These are phyloP conservation scores for Haplosporangium gracile DNA, from an alignment of 192 early-diverging fungal genomes.

Conservation along the genomic window DNA sequence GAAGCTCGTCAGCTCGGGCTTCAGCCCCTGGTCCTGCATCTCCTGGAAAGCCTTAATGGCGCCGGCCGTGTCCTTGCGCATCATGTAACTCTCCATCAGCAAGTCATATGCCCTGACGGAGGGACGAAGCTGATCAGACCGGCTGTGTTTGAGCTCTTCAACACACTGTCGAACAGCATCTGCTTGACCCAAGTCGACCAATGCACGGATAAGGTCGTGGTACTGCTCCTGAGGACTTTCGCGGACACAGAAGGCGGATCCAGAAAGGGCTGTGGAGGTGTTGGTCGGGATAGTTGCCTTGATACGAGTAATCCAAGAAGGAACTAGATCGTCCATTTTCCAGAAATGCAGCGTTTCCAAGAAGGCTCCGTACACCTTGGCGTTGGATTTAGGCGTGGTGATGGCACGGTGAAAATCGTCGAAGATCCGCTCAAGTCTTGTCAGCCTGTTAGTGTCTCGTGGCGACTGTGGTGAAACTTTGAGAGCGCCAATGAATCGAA, in stretches of 20 bases:
- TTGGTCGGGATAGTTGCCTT: conserved; percentile 20
- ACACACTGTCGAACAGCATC: conserved; percentile 30
- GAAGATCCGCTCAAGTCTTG: conserved; percentile 31
- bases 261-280: not conserved
- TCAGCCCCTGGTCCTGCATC: conserved; percentile 30
- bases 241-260: not conserved
- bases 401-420: conserved; percentile 40
- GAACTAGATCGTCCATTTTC: conserved; percentile 21
- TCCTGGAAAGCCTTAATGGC: conserved; percentile 35
- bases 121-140: conserved; percentile 8
- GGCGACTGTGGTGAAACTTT: conserved; percentile 16
- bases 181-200: conserved; percentile 22
- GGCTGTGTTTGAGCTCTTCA: conserved; percentile 33
- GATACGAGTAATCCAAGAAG: conserved; percentile 27
- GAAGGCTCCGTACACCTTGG: conserved; percentile 30
- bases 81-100: conserved; percentile 22
- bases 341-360: conserved; percentile 36
- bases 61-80: conserved; percentile 12
- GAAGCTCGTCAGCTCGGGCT: conserved; percentile 39
- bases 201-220: conserved; percentile 38
- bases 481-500: conserved; percentile 26
- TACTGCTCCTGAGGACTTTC: conserved; percentile 44
- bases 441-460: not conserved
- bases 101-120: conserved; percentile 34
- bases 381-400: conserved; percentile 31